Evolutionary conservation across 2,329 filamentous ascomycete species (phyloP).

Genomic region (Camillea tinctor): DNA sequence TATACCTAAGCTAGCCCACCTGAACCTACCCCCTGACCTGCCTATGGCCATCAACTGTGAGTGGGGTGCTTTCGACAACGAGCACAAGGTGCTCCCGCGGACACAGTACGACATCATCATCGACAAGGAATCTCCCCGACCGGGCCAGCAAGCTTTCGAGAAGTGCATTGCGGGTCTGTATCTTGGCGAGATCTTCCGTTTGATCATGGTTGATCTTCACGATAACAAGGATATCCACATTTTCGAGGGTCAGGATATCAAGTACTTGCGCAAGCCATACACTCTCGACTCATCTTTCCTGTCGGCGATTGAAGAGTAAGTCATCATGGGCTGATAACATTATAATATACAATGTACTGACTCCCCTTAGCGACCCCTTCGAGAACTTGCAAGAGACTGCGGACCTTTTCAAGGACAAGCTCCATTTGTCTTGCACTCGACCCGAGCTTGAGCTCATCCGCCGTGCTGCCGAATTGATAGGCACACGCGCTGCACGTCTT

Average conservation of each 20-base stretch:
- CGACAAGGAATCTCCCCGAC: conserved; percentile 87
- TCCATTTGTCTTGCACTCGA: conserved; percentile 68
- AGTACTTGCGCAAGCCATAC: conserved; percentile 80
- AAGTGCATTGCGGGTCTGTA: conserved; percentile 98
- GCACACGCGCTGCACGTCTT: conserved; percentile 87
- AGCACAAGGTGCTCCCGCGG: conserved; percentile 80
- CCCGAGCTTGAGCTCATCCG: conserved; percentile 88
- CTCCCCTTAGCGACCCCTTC: conserved; percentile 69
- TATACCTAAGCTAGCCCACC: conserved; percentile 89
- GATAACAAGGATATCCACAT: conserved; percentile 73
- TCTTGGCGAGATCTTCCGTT: conserved; percentile 89
- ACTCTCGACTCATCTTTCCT: conserved; percentile 91
- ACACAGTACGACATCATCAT: conserved; percentile 85
- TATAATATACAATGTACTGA: conserved; percentile 19
- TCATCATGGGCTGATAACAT: conserved; percentile 16
- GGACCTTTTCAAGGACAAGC: conserved; percentile 75
- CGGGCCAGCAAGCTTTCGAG: conserved; percentile 92
- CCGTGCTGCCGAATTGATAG: conserved; percentile 88
- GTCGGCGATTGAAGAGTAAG: conserved; percentile 83
- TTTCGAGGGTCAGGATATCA: conserved; percentile 81
- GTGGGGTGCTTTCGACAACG: conserved; percentile 95
- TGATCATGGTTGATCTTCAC: conserved; percentile 81
- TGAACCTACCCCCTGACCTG: conserved; percentile 80
- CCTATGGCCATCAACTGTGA: conserved; percentile 98
- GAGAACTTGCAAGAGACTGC: conserved; percentile 91